Conservation (phyloP, 2,329 filamentous ascomycete genomes). For the Aspergillus glaucus region DNA sequence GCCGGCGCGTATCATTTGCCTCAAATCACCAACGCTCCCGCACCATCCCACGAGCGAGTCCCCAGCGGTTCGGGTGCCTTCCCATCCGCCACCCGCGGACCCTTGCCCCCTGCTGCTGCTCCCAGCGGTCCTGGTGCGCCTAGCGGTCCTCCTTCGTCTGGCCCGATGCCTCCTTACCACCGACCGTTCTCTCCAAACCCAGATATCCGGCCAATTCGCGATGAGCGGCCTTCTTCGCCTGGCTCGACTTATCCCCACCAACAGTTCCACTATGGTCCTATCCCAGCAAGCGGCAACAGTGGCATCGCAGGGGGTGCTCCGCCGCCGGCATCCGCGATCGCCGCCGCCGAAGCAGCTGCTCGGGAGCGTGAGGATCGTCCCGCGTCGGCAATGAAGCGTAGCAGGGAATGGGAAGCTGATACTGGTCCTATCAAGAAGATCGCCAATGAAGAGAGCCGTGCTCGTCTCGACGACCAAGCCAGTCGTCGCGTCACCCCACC, state of each 20-base stretch:
- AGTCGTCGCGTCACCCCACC: slow-evolving; percentile 64
- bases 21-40: slow-evolving; percentile 44
- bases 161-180: slow-evolving; percentile 66
- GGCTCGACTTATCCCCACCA: slow-evolving; percentile 79
- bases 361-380: slow-evolving; percentile 69
- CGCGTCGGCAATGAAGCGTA: slow-evolving; percentile 72
- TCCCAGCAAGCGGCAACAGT: slow-evolving; percentile 45
- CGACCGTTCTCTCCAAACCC: slow-evolving; percentile 71
- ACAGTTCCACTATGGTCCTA: slow-evolving; percentile 69
- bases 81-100: slow-evolving; percentile 33
- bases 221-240: slow-evolving; percentile 84
- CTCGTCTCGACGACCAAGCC: slow-evolving; percentile 76
- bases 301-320: slow-evolving; percentile 65
- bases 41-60: slow-evolving; percentile 35
- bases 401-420: slow-evolving; percentile 90
- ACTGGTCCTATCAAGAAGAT: slow-evolving; percentile 66
- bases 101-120: slow-evolving; percentile 38
- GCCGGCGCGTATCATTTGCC: slow-evolving; percentile 48
- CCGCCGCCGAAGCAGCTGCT: slow-evolving; percentile 61
- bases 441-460: slow-evolving; percentile 79
- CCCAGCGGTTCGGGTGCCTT: slow-evolving; percentile 25
- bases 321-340: slow-evolving; percentile 57
- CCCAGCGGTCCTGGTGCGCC: slow-evolving; percentile 47
- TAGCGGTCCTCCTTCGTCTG: slow-evolving; percentile 48
- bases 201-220: slow-evolving; percentile 74